Conservation (phyloP, 1,139 yeast genomes). For the Pneumocystis jirovecii region DNA sequence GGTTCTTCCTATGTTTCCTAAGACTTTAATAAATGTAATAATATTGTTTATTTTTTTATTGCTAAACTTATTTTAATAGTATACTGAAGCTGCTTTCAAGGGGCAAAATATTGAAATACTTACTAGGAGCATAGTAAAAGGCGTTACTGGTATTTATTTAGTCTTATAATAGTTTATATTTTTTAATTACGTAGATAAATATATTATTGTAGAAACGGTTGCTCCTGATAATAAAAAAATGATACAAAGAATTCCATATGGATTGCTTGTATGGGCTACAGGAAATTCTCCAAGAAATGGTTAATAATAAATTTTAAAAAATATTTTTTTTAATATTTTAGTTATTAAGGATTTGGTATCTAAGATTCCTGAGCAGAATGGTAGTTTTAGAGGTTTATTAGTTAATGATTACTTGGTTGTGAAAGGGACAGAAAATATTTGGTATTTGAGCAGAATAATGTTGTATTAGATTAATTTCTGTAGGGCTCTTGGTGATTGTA, state of each 20-base stretch:
- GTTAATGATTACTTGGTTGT: conserved; percentile 72
- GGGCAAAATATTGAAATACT: conserved; percentile 64
- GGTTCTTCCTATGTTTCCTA: conserved; percentile 68
- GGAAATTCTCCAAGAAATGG: conserved; percentile 61
- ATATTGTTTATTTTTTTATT: not conserved
- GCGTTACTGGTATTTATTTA: conserved; percentile 35
- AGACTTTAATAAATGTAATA: conserved; percentile 43
- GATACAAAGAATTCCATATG: conserved; percentile 62
- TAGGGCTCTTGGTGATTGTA: conserved; percentile 79
- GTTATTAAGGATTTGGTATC: conserved; percentile 53
- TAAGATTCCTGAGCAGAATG: conserved; percentile 65
- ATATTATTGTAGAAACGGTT: conserved; percentile 58
- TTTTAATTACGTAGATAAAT: conserved; percentile 26
- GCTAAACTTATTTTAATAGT: conserved; percentile 22
- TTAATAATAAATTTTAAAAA: not conserved
- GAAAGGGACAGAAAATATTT: conserved; percentile 70
- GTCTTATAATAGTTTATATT: not conserved
- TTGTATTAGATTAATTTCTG: not conserved
- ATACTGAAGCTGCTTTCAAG: conserved; percentile 68
- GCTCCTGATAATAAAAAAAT: conserved; percentile 47
- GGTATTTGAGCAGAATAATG: conserved; percentile 16
- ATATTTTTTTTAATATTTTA: conserved; percentile 28
- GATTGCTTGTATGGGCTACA: conserved; percentile 91
- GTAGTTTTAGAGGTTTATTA: conserved; percentile 77
- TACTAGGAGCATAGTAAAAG: conserved; percentile 78